Base-by-base conservation (phyloP, 352 stramenopile genomes). In the Phytopythium sindhum region DNA sequence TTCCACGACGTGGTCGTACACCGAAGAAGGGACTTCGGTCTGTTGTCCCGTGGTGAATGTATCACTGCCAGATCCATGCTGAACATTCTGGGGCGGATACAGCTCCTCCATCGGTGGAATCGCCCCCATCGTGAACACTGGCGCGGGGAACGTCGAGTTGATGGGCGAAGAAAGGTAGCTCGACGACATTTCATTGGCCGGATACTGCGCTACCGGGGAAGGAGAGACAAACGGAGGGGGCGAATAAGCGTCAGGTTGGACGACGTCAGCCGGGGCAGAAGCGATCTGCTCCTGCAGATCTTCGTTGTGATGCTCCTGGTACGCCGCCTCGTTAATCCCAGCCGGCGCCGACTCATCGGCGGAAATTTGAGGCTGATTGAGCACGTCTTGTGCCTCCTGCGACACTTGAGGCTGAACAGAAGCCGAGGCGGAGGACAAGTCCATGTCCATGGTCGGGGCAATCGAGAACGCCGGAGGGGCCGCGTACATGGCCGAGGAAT, bases 101-200 rank as follows among this genome's bases (percentile, higher is more conserved):
- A 61, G 24, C 15, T 53, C 56, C 0, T 61, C 41, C 56, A 61
- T 61, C 39, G 56, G 26, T 9, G 56, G 39, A 12, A 61, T 45
- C 41, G 56, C 41, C 6, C 56, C 56, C 56, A 61, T 61, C 14
- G 39, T 42, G 29, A 61, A 61, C 26, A 61, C 56, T 37, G 56
- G 56, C 26, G 56, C 26, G 7, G 56, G 56, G 21, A 53, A 61
- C 4, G 56, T 9, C 14, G 56, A 41, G 19, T 53, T 61, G 24
- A 61, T 12, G 15, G 56, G 56, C 17, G 56, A 61, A 35, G 41
- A 31, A 35, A 41, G 56, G 28, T 61, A 61, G 24, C 56, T 52
- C n/a, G 56, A 42, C 7, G 41, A 15, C 12, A 50, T 9, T 42
- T 28, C 56, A 29, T 61, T 26, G 10, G n/a, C 15, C 2, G 41